Conservation (phyloP, 106 monocot genomes). For the Dendrobium nobile region DNA sequence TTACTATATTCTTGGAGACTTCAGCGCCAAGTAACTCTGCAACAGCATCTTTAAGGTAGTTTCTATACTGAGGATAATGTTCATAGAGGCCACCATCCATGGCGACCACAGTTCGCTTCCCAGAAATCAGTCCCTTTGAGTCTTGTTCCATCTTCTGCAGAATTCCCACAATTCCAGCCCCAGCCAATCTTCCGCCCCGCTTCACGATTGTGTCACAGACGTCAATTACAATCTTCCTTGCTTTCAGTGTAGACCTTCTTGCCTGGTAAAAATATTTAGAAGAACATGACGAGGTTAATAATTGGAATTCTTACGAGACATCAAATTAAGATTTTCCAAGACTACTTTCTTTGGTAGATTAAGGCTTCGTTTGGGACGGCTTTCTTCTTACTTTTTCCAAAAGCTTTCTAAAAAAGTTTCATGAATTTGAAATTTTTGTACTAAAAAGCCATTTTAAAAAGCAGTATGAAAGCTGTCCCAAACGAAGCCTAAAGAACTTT, state of each 20-base stretch:
- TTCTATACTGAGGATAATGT: constrained; percentile 53
- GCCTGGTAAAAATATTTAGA: not conserved
- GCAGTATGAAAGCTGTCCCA: too few species aligned
- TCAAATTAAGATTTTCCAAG: too few species aligned
- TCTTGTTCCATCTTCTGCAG: constrained; percentile 53
- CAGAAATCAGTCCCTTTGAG: constrained; percentile 12
- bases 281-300: too few species aligned
- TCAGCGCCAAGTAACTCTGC: constrained; percentile 44
- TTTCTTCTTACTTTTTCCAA: too few species aligned
- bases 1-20: constrained; percentile 31
- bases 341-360: too few species aligned
- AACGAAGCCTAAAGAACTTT: too few species aligned
- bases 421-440: too few species aligned
- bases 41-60: constrained; percentile 47
- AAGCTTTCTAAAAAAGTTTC: too few species aligned
- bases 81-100: constrained; percentile 74
- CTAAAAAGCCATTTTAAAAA: too few species aligned
- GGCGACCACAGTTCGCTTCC: constrained; percentile 51
- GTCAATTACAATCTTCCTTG: constrained; percentile 30
- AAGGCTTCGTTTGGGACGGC: too few species aligned
- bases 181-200: constrained; percentile 50
- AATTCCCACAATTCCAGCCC: constrained; percentile 49
- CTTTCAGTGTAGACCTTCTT: constrained; percentile 1
- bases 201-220: constrained; percentile 43
- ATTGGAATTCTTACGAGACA: too few species aligned